A percentile compares a stretch with the other conserved stretches of the same genome.
Evolutionary conservation across 345 rosid species (phyloP).

Genomic region (Brassica cretica): DNA sequence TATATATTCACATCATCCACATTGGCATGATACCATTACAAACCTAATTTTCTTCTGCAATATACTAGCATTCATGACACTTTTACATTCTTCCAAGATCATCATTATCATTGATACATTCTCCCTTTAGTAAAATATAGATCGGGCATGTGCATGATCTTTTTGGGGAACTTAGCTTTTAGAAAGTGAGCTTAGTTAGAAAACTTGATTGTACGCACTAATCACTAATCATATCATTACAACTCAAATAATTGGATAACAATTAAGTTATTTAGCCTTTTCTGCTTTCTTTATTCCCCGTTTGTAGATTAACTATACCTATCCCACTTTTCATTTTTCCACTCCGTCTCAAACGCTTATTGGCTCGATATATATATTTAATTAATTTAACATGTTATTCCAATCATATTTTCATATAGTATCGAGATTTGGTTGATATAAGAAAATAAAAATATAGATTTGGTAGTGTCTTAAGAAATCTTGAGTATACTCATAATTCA

Average conservation of each 20-base stretch:
- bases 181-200: constrained; percentile 37
- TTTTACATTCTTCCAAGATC: constrained; percentile 2
- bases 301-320: constrained; percentile 31
- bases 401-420: not conserved
- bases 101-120: constrained; percentile 4
- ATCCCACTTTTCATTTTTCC: constrained; percentile 31
- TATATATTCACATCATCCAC: constrained; percentile 1
- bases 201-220: constrained; percentile 39
- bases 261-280: constrained; percentile 29
- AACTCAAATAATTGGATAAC: constrained; percentile 32
- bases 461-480: constrained; percentile 9
- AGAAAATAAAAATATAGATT: constrained; percentile 15
- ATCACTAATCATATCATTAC: constrained; percentile 28
- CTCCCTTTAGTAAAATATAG: constrained; percentile 2
- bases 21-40: not conserved
- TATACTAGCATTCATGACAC: constrained; percentile 19
- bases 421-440: constrained; percentile 9
- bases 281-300: constrained; percentile 33
- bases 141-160: constrained; percentile 35
- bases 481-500: not conserved
- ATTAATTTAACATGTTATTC: constrained; percentile 9
- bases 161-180: constrained; percentile 30
- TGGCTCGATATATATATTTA: not conserved
- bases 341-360: constrained; percentile 26
- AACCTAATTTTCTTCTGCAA: not conserved